Conservation (phyloP, 768 basidiomycete genomes). For the Mycena crocata region DNA sequence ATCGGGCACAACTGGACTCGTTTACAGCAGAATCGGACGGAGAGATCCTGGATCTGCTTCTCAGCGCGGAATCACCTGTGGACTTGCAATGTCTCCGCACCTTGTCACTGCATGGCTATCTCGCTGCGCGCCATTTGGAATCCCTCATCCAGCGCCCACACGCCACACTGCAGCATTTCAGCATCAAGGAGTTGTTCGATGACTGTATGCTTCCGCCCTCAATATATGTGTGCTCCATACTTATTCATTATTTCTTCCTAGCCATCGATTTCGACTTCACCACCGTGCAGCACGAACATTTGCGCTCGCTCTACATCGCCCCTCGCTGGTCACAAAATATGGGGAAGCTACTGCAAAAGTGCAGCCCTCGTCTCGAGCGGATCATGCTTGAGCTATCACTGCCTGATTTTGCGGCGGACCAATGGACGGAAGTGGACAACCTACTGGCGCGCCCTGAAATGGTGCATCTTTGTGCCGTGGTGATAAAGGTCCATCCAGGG, state of each 20-base stretch:
- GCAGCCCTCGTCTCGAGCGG: background rate
- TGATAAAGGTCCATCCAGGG: background rate
- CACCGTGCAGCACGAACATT: background rate
- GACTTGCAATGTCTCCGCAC: background rate
- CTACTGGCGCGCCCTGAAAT: background rate
- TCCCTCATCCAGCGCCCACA: background rate
- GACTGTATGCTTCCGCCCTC: background rate
- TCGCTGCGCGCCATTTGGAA: background rate
- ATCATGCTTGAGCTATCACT: background rate
- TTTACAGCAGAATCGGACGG: background rate
- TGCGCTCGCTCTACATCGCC: background rate
- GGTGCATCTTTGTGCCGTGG: background rate
- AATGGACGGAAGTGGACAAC: background rate
- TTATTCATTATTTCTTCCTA: background rate
- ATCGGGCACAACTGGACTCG: background rate
- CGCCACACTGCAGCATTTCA: background rate
- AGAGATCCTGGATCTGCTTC: background rate
- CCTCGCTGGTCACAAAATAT: background rate
- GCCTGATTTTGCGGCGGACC: background rate
- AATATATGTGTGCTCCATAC: background rate
- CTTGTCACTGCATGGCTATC: conserved; percentile 18
- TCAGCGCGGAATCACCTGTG: background rate
- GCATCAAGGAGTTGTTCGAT: background rate
- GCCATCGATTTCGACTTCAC: background rate
- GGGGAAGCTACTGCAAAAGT: background rate